Base-by-base conservation (phyloP, 148 eudicot genomes). In the Pharnaceum exiguum region DNA sequence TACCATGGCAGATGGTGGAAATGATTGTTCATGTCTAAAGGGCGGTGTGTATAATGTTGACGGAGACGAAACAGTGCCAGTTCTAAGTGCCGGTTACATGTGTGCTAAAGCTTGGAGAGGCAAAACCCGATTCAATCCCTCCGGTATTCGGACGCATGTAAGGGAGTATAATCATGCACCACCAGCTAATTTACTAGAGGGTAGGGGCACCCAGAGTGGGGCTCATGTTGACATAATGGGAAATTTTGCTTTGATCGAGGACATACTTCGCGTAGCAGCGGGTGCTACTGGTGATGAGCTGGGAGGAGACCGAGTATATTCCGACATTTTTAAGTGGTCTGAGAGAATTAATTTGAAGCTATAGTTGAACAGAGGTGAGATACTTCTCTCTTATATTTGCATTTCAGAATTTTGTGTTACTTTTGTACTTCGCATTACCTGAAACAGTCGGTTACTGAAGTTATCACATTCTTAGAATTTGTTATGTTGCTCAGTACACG, bases 191-290 rank as follows among this genome's bases (percentile, higher is more conserved):
- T 81, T 86, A 24, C 66, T 90, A 27, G 90, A 90, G 55, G 97
- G 97, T 12, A 70, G 97, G 57, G 97, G 97, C 29, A 81, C 90
- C 18, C 87, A 90, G 58, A 90, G 97, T 47, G 97, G 97, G 47
- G 84, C 84, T 36, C 97, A 90, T 68, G 97, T 90, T 5, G 90
- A 90, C 63, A 86, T 86, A 57, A 74, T 86, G 88, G 97, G 95
- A 5, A 90, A 90, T 46, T 83, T 83, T 46, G 88, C 86, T 0
- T 56, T 90, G 37, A 86, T 90, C 40, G 97, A 83, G 68, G 97
- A 90, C 57, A 67, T 90, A 2, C 72, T 90, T 19, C 63, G 90
- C 65, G 95, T 90, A 36, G 97, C 97, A 2, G 95, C 95, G 2
- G 97, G 97, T 22, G 90, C 84, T 43, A 75, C 62, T 0, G 95